Conservation (phyloP, 2,329 filamentous ascomycete species). For the Aspergillus sp. region DNA sequence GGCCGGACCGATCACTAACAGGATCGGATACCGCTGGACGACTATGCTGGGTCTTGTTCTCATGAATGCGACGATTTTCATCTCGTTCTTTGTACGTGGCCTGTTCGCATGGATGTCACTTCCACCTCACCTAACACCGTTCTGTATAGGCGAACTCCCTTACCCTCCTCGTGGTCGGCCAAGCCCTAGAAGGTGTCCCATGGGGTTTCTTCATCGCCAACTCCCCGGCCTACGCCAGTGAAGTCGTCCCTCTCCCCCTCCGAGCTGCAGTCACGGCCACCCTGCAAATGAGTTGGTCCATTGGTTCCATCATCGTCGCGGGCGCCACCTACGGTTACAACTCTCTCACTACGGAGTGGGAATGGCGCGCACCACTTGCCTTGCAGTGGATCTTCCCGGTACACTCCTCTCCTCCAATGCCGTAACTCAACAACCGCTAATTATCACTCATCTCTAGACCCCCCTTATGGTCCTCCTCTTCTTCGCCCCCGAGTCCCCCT, state of each 20-base stretch:
- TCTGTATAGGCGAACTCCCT: constrained; percentile 41
- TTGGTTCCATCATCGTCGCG: constrained; percentile 32
- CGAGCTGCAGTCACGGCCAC: constrained; percentile 31
- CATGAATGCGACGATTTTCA: constrained; percentile 62
- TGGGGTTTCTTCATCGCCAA: constrained; percentile 37
- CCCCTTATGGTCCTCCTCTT: constrained; percentile 31
- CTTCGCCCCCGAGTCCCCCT: constrained; percentile 32
- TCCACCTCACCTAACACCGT: no score
- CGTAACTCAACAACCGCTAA: no score
- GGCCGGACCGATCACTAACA: constrained; percentile 62
- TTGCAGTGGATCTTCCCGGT: constrained; percentile 36
- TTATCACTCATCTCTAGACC: constrained; percentile 16
- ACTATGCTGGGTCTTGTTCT: constrained; percentile 59
- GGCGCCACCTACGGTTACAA: constrained; percentile 28
- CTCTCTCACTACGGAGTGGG: constrained; percentile 23
- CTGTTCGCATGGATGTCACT: no score
- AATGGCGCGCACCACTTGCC: constrained; percentile 31
- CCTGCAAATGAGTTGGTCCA: constrained; percentile 35
- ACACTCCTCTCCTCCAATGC: constrained; percentile 13
- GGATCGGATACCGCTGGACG: constrained; percentile 62
- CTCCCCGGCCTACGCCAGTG: constrained; percentile 32
- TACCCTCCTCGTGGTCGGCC: constrained; percentile 40
- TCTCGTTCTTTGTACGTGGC: constrained; percentile 57
- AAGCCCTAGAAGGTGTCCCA: constrained; percentile 33
- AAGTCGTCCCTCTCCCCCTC: constrained; percentile 30